Percentiles rank a stretch among this genome's conserved stretches.
Conservation (phyloP, 2,329 filamentous ascomycete species). For the Neofusicoccum sp. region DNA sequence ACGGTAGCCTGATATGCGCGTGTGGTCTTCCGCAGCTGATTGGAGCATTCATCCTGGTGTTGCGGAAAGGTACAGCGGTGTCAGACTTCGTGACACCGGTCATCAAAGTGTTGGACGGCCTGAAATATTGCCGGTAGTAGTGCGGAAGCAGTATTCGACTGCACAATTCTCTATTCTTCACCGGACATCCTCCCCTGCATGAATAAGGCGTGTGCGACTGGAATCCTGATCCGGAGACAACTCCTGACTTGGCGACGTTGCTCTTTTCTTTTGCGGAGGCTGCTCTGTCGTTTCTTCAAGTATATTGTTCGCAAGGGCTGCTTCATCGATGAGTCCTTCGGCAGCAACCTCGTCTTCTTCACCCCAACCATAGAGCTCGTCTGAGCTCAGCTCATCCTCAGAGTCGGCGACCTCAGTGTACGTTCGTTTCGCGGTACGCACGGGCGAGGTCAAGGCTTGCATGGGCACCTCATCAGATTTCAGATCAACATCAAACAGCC, state of each 20-base stretch:
- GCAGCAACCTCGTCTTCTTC: conserved; percentile 56
- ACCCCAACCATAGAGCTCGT: conserved; percentile 72
- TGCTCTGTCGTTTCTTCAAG: background rate
- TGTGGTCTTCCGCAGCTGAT: background rate
- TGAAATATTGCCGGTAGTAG: too few relatives aligned
- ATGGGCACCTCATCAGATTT: conserved; percentile 1
- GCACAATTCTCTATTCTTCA: too few relatives aligned
- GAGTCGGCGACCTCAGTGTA: conserved; percentile 58
- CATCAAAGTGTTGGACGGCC: too few relatives aligned
- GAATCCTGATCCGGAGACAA: background rate
- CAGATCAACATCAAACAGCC: conserved; percentile 30
- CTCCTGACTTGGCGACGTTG: background rate
- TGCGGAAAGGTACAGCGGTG: too few relatives aligned
- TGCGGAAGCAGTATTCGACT: too few relatives aligned
- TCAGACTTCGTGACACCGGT: too few relatives aligned
- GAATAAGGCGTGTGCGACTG: too few relatives aligned
- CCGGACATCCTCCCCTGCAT: too few relatives aligned
- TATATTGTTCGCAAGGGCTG: conserved; percentile 14
- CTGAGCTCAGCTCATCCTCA: conserved; percentile 59
- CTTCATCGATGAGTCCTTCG: conserved; percentile 37
- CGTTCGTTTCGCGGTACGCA: conserved; percentile 57
- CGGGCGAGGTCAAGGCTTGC: conserved; percentile 20
- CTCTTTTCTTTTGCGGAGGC: conserved; percentile 2
- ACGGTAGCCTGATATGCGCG: background rate
- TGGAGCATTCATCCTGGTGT: background rate